These are phyloP conservation scores for Colletotrichum scovillei DNA, from an alignment of 2,329 filamentous ascomycete species.

Conservation along the genomic window DNA sequence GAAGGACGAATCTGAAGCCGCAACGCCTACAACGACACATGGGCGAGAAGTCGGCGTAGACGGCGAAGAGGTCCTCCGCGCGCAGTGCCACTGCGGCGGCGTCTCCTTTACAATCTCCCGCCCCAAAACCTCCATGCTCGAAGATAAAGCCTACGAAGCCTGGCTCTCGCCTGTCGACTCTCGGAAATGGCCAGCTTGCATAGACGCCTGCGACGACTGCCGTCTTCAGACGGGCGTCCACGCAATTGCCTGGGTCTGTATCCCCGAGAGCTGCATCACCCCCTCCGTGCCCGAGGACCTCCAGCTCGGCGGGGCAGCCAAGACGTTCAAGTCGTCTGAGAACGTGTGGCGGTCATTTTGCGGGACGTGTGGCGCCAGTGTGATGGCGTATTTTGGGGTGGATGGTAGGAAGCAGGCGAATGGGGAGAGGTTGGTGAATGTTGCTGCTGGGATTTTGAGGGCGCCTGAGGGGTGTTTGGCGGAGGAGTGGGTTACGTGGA, in stretches of 20 bases:
- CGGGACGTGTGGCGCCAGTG: slow-evolving; percentile 57
- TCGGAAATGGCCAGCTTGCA: slow-evolving; percentile 54
- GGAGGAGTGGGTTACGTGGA: slow-evolving; percentile 60
- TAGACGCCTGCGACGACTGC: slow-evolving; percentile 58
- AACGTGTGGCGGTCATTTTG: slow-evolving; percentile 57
- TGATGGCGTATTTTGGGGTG: slow-evolving; percentile 42
- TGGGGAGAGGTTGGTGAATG: slow-evolving; percentile 47
- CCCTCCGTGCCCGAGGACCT: slow-evolving; percentile 51
- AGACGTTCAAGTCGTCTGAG: slow-evolving; percentile 53
- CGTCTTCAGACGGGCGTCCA: slow-evolving; percentile 55
- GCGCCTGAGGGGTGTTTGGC: slow-evolving; percentile 57
- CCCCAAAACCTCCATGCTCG: slow-evolving; percentile 46
- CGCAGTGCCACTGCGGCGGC: slow-evolving; percentile 58
- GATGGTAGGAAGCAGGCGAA: slow-evolving; percentile 39
- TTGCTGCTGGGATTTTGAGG: slow-evolving; percentile 57
- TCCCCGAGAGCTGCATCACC: slow-evolving; percentile 50
- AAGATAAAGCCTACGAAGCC: slow-evolving; percentile 42
- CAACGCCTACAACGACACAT: slow-evolving; percentile 36
- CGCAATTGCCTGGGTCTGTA: slow-evolving; percentile 54
- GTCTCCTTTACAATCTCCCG: slow-evolving; percentile 58
- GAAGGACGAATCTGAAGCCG: slow-evolving; percentile 37
- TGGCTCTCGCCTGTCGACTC: slow-evolving; percentile 51
- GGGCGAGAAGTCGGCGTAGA: slow-evolving; percentile 45
- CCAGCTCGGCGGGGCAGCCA: slow-evolving; percentile 56
- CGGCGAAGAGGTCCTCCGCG: slow-evolving; percentile 53